Evolutionary conservation across 2,329 filamentous ascomycete genomes (phyloP).

Genomic region (Tolypocladium inflatum): DNA sequence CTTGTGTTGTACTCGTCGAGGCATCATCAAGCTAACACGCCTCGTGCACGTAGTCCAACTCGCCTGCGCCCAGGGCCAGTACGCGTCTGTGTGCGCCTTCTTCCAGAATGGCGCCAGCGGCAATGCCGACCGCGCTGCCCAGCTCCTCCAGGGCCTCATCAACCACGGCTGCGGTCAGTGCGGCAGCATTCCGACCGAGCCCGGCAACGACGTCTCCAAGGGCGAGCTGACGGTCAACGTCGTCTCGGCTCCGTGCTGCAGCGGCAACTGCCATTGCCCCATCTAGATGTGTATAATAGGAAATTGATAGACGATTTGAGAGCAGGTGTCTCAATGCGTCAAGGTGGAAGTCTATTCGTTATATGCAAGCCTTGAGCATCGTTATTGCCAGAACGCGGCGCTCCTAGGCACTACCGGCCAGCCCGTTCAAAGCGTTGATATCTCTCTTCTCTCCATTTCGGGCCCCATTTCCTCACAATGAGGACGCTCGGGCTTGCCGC

Average conservation of each 20-base stretch:
- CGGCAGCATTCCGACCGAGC: constrained; percentile 9
- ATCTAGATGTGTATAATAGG: neutral
- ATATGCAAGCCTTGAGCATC: no score
- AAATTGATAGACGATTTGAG: no score
- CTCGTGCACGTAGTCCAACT: constrained; percentile 5
- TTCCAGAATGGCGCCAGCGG: constrained; percentile 9
- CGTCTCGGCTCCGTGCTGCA: constrained; percentile 8
- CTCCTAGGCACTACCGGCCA: neutral
- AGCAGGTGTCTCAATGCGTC: no score
- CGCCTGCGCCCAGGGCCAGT: constrained; percentile 7
- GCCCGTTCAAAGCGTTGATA: constrained; percentile 10
- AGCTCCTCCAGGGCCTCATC: constrained; percentile 6
- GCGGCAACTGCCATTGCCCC: constrained; percentile 10
- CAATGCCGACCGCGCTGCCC: neutral
- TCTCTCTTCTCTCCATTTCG: constrained; percentile 21
- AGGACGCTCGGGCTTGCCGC: constrained; percentile 16
- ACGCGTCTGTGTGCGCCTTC: constrained; percentile 8
- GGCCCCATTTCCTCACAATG: constrained; percentile 20
- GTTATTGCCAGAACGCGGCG: neutral
- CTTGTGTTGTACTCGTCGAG: no score
- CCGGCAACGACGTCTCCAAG: constrained; percentile 9
- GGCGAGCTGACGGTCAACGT: constrained; percentile 10
- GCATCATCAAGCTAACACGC: neutral
- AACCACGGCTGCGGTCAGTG: constrained; percentile 9
- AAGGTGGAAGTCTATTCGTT: no score